Percentiles rank a stretch among this genome's conserved stretches.
phyloP scores from a whole-genome alignment of 1,139 yeast genomes.

The Yamadazyma sp. region DNA sequence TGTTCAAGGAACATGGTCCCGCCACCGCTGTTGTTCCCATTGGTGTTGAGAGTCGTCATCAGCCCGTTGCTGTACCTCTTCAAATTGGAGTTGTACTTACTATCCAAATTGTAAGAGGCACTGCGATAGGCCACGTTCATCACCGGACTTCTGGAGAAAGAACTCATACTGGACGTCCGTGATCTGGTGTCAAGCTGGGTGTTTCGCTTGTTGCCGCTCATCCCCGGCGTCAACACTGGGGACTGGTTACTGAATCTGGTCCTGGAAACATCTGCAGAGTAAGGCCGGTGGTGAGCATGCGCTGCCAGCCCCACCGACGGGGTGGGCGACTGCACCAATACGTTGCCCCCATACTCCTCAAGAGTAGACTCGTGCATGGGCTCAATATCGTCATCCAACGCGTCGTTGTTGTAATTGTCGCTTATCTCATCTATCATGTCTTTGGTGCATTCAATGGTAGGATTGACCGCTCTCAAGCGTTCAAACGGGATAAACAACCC shows the following conservation, averaged over 20 bases:
- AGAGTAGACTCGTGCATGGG: not conserved
- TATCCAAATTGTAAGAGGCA: slow-evolving; percentile 9
- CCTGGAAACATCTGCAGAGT: slow-evolving; percentile 11
- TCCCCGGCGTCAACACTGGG: slow-evolving; percentile 2
- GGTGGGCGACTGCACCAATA: not conserved
- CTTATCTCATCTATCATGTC: slow-evolving; percentile 16
- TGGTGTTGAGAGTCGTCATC: not conserved
- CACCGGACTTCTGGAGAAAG: slow-evolving; percentile 13
- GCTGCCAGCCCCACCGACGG: not conserved
- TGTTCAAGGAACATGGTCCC: slow-evolving; percentile 12
- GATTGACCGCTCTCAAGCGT: slow-evolving; percentile 49
- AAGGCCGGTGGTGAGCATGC: slow-evolving; percentile 6
- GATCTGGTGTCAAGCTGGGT: slow-evolving; percentile 11
- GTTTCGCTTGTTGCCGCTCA: not conserved
- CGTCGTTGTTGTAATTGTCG: slow-evolving; percentile 7
- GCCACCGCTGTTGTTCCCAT: too few relatives aligned
- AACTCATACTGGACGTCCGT: slow-evolving; percentile 14
- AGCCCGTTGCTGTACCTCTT: slow-evolving; percentile 8
- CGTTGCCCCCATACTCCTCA: not conserved
- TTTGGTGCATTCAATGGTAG: slow-evolving; percentile 20
- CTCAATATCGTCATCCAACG: slow-evolving; percentile 7
- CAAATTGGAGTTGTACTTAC: slow-evolving; percentile 2
- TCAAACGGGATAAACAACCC: slow-evolving; percentile 77
- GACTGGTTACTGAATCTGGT: not conserved
- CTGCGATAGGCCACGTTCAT: slow-evolving; percentile 8